phyloP scores from a whole-genome alignment of 257 asterid genomes.

The Verbascum thapsus region DNA sequence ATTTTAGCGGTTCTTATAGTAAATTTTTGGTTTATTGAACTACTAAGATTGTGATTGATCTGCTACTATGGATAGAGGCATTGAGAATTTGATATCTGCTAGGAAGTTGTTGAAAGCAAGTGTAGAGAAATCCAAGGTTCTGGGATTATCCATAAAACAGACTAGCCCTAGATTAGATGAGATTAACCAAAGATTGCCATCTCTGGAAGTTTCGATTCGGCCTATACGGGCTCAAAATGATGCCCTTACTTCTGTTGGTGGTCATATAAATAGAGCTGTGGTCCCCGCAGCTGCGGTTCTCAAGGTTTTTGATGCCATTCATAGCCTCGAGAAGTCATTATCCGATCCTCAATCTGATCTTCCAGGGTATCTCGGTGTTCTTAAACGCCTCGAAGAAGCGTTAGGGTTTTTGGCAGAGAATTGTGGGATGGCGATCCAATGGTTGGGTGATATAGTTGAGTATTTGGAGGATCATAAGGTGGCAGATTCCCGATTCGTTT shows the following conservation, averaged over 20 bases:
- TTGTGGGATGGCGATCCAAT: conserved; percentile 84
- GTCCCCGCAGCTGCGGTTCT: conserved; percentile 94
- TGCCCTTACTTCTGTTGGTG: conserved; percentile 67
- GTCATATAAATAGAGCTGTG: conserved; percentile 83
- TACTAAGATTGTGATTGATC: conserved; percentile 22
- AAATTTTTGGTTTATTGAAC: not conserved
- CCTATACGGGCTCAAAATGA: conserved; percentile 72
- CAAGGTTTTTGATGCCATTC: conserved; percentile 92
- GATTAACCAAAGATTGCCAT: conserved; percentile 65
- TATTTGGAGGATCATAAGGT: conserved; percentile 81
- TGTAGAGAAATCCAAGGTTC: conserved; percentile 65
- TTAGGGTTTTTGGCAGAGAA: conserved; percentile 68
- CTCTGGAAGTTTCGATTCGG: conserved; percentile 69
- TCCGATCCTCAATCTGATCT: conserved; percentile 74
- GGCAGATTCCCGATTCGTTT: conserved; percentile 66
- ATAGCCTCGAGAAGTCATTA: conserved; percentile 77
- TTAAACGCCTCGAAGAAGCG: conserved; percentile 83
- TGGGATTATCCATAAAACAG: conserved; percentile 56
- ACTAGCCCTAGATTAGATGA: conserved; percentile 68
- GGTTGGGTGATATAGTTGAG: conserved; percentile 89
- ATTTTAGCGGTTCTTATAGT: conserved; percentile 15
- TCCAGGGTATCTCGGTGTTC: conserved; percentile 70
- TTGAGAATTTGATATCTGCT: conserved; percentile 62
- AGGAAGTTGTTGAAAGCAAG: conserved; percentile 62
- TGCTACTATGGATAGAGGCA: conserved; percentile 54